These are phyloP conservation scores for Nissolia schottii DNA, from an alignment of 306 rosid genomes.

Conservation along the genomic window DNA sequence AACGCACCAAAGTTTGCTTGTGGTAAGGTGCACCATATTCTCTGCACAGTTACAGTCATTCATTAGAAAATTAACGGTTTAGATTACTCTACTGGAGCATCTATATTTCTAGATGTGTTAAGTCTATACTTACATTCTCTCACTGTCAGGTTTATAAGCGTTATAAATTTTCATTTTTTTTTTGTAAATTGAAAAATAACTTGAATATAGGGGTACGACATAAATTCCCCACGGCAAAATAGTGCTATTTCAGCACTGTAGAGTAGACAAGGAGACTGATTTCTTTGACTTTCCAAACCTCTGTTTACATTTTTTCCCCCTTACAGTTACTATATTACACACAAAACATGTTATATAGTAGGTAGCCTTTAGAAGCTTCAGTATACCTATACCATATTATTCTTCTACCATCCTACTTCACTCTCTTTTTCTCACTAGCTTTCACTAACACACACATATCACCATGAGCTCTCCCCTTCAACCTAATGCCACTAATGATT, in stretches of 20 bases:
- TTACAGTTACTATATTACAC: background rate
- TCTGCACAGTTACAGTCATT: too few species aligned
- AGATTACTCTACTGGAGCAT: too few species aligned
- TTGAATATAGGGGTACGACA: background rate
- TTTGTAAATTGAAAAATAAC: too few species aligned
- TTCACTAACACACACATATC: background rate
- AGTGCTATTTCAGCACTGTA: background rate
- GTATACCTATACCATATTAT: background rate
- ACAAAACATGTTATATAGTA: background rate
- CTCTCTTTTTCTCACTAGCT: background rate
- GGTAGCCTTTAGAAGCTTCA: slow-evolving; percentile 3
- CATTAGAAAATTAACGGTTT: too few species aligned
- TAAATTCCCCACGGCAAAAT: background rate
- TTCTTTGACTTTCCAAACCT: background rate
- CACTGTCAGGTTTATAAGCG: too few species aligned
- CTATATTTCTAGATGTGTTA: too few species aligned
- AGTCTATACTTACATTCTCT: too few species aligned
- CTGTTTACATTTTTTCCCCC: background rate
- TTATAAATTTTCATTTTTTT: background rate
- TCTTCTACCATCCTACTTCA: background rate
- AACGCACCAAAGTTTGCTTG: background rate
- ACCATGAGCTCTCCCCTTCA: slow-evolving; percentile 15
- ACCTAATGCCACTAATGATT: slow-evolving; percentile 10
- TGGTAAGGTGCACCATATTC: too few species aligned
- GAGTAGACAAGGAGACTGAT: background rate